Base-by-base conservation (phyloP, 176 grass and related monocot genomes). In the Musa troglodytarum region DNA sequence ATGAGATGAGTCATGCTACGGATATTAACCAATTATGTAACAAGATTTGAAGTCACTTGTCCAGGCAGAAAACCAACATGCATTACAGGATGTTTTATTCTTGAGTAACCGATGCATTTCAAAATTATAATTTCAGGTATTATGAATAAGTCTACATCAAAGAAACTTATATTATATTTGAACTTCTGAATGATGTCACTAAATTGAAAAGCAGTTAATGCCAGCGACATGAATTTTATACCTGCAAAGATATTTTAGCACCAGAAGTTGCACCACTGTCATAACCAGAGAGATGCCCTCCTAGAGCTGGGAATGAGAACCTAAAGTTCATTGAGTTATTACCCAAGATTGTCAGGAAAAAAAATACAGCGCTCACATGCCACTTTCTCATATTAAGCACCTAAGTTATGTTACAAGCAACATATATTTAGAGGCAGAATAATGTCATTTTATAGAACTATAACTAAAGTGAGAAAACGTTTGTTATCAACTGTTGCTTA, bases 251-350 rank as follows among this genome's bases (percentile, higher is more conserved):
- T 72, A 96, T 89, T 54, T 87, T 87, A 49, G 92, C 92, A 25
- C 92, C 87, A 9, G 87, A 92, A 51, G 92, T 96, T 21, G 89
- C 92, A 13, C 89, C 92, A 24, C 92, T 92, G 78, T 96, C 92
- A 62, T 96, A 96, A 58, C 92, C 92, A 86, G 88, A 96, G n/a
- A 96, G 92, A 29, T 92, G 76, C 9, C 89, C 92, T 61, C 92
- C 92, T 52, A 92, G 63, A 63, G 89, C 89, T 26, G 92, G 89
- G 81, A 92, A 96, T 17, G 92, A 79, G 76, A 96, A 96, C 65
- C 92, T 96, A 25, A 74, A 34, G 51, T 75, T 84, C 23, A 81
- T 7, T 52, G 65, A 52, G 11, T 56, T 29, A 25, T 56, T 29
- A 25, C 1, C 25, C 25, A 25, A 25, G 25, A 25, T 25, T 25